Percentiles rank a stretch among this genome's conserved stretches.
Conservation (phyloP, 495 filamentous ascomycete species). For the Haplographium delicatum region DNA sequence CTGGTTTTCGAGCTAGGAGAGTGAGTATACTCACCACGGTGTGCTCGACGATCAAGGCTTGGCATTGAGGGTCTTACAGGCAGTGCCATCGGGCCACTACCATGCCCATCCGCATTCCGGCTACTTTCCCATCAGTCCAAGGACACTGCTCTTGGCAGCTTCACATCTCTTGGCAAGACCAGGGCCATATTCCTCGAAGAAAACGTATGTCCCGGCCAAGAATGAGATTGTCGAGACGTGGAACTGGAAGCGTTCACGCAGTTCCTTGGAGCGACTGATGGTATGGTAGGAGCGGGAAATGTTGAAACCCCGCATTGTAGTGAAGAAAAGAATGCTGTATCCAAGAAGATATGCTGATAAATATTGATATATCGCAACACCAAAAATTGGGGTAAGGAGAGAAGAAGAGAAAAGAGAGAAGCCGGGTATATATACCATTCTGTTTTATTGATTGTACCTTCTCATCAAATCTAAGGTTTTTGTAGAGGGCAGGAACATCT, state of each 20-base stretch:
- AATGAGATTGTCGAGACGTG: constrained; percentile 7
- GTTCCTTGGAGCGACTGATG: too few relatives aligned
- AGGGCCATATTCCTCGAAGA: constrained; percentile 4
- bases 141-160: constrained; percentile 16
- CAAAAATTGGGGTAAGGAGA: too few relatives aligned
- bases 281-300: too few relatives aligned
- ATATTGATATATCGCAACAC: too few relatives aligned
- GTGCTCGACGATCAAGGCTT: constrained; percentile 12
- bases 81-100: constrained; percentile 15
- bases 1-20: constrained; percentile 4
- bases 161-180: constrained; percentile 6
- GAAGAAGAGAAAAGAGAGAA: too few relatives aligned
- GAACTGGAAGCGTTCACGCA: constrained; percentile 10
- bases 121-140: constrained; percentile 16
- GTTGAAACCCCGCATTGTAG: too few relatives aligned
- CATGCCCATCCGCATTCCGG: constrained; percentile 12
- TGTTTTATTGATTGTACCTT: too few relatives aligned
- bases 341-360: too few relatives aligned
- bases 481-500: too few relatives aligned
- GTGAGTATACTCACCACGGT: constrained; percentile 7
- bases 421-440: too few relatives aligned
- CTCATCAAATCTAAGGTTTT: too few relatives aligned
- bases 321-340: too few relatives aligned
- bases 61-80: constrained; percentile 15
- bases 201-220: constrained; percentile 9